Conservation (phyloP, 202 grass and related monocot genomes). For the Bolboschoenoplectus hybrid region DNA sequence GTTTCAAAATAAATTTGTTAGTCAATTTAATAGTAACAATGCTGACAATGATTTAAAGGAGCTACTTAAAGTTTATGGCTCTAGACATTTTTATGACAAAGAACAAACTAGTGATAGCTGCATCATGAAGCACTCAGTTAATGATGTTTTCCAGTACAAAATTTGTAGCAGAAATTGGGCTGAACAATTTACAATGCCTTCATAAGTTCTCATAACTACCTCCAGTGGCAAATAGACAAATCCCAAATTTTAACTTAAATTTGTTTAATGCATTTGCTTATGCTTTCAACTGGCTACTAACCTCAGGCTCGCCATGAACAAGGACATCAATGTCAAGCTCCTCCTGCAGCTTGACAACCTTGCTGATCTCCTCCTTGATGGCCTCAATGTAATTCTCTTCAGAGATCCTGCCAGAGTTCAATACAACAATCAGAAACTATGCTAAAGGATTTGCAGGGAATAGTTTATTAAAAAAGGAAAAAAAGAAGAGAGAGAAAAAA, state of each 20-base stretch:
- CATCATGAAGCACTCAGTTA: background rate
- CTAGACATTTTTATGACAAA: slow-evolving; percentile 1
- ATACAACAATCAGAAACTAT: background rate
- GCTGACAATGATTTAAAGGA: background rate
- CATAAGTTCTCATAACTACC: background rate
- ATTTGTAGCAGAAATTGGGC: background rate
- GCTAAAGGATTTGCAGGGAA: background rate
- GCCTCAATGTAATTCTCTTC: slow-evolving; percentile 78
- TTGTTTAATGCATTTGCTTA: background rate
- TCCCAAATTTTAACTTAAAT: background rate
- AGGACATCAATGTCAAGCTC: slow-evolving; percentile 98
- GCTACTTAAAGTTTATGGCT: background rate
- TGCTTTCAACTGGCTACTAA: slow-evolving; percentile 30
- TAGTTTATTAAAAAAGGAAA: background rate
- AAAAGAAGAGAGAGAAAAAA: background rate
- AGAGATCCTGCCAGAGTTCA: slow-evolving; percentile 55
- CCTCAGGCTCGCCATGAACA: slow-evolving; percentile 98
- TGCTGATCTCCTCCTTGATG: slow-evolving; percentile 93
- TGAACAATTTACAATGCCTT: background rate
- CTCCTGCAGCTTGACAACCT: slow-evolving; percentile 97
- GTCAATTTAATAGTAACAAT: slow-evolving; percentile 25
- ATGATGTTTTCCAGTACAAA: background rate
- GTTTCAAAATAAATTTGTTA: slow-evolving; percentile 37
- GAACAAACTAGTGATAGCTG: background rate
- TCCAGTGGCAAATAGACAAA: background rate